A percentile compares a stretch with the other conserved stretches of the same genome.
phyloP scores from a whole-genome alignment of 139 green algal species.

The Raphidocelis subcapitata region DNA sequence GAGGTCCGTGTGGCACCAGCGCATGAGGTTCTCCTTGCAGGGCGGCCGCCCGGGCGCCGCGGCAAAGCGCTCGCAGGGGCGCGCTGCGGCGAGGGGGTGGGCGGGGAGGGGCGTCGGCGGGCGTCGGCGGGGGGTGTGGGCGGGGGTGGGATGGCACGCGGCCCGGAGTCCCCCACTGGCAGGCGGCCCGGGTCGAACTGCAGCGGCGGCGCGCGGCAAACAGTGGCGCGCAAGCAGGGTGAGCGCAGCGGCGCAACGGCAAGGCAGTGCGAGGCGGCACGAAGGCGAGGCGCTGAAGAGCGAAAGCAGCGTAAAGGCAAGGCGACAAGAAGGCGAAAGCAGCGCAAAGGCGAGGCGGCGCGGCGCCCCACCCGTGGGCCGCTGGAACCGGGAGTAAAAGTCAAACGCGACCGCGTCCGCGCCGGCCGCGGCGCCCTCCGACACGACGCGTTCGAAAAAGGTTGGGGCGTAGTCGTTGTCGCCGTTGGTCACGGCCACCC shows the following conservation, averaged over 20 bases:
- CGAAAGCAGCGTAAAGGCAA: no score
- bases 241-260: no score
- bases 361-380: conserved; percentile 53
- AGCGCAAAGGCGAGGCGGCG: background rate
- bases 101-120: no score
- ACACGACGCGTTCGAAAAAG: conserved; percentile 51
- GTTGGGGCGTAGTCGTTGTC: conserved; percentile 75
- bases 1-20: conserved; percentile 83
- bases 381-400: conserved; percentile 82
- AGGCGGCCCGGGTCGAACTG: background rate
- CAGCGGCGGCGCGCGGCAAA: background rate
- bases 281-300: no score
- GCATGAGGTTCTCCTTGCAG: conserved; percentile 78
- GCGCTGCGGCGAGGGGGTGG: conserved; percentile 19
- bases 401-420: conserved; percentile 73
- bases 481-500: conserved; percentile 83
- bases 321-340: no score
- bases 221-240: background rate
- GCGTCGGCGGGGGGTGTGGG: no score
- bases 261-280: no score
- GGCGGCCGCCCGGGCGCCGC: conserved; percentile 19
- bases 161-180: background rate
- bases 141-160: background rate
- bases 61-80: conserved; percentile 69
- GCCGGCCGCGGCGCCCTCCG: conserved; percentile 5